Base-by-base conservation (phyloP, 176 grass and related monocot species). In the Typha latifolia region DNA sequence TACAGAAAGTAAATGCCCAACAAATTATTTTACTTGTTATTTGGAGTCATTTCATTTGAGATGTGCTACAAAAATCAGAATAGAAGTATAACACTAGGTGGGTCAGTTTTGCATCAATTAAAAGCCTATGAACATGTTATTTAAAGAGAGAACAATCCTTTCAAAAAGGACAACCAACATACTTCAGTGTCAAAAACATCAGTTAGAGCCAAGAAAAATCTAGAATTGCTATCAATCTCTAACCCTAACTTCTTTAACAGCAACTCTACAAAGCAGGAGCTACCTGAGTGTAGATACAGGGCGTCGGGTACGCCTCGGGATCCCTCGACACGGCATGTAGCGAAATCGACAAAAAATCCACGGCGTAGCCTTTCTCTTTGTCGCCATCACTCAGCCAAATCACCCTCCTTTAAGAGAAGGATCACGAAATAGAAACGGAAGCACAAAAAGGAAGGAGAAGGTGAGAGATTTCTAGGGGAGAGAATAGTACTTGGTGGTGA, bases 211-310 rank as follows among this genome's bases (percentile, higher is more conserved):
- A 19, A 66, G 27, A 77, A 68, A 79, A 2, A 67, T 12, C 37
- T 3, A 55, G 21, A 27, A 50, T 32, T 65, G 3, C 1, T 55
- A 10, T 11, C 9, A 49, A 70, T 61, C 27, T 29, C 14, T n/a
- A 62, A 27, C 15, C 24, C 21, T 3, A 76, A 61, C 16, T 51
- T 32, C 6, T 43, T 43, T 43, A 10, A 10, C 37, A 43, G 37
- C 37, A 43, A 10, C 27, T 29, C 27, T 29, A 29, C 27, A 29
- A 67, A 20, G 0, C 20, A 43, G 12, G 56, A 34, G 48, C 8
- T 84, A 99, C 94, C 94, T 99, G 89, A n/a, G 89, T 77, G 64
- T 93, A 99, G 49, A 99, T 73, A 76, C 94, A 99, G 5, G 94
- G 86, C 9, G 76, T 66, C 12, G 86, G 83, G 29, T 99, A 99